Evolutionary conservation across 192 early-diverging fungal species (phyloP).

Genomic region (Linnemannia schmuckeri): DNA sequence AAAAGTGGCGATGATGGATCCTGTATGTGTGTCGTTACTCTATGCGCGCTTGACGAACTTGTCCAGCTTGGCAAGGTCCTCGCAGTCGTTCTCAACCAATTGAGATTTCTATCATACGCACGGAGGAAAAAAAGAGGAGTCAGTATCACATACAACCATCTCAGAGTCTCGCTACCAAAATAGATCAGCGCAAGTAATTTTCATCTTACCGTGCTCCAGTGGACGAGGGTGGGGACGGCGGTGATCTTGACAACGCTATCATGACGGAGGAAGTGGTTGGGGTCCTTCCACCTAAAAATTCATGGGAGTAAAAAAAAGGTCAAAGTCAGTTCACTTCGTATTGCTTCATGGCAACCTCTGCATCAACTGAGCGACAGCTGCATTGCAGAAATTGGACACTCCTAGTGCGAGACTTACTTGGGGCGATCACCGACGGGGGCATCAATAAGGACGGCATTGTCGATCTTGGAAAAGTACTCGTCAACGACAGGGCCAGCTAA

Average conservation of each 20-base stretch:
- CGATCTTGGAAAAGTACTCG: conserved; percentile 35
- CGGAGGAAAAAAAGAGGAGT: neutral
- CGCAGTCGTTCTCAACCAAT: conserved; percentile 39
- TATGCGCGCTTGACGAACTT: conserved; percentile 32
- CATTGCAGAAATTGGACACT: neutral
- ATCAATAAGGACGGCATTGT: conserved; percentile 38
- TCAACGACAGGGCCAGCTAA: conserved; percentile 37
- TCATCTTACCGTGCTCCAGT: conserved; percentile 38
- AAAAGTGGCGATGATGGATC: neutral
- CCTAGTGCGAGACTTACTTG: conserved; percentile 27
- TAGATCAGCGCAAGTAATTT: neutral
- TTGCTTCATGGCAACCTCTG: neutral
- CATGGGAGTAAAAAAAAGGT: neutral
- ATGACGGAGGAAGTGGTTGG: conserved; percentile 42
- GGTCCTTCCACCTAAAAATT: conserved; percentile 43
- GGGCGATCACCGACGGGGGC: conserved; percentile 47
- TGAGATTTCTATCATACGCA: conserved; percentile 29
- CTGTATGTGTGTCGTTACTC: neutral
- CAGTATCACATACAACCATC: neutral
- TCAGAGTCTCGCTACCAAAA: too few species aligned
- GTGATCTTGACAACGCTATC: conserved; percentile 40
- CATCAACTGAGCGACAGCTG: neutral
- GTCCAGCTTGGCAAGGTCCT: conserved; percentile 30
- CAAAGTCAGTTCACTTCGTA: neutral
- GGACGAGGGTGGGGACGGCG: conserved; percentile 43